These are phyloP conservation scores for Melanopsichium pennsylvanicum DNA, from an alignment of 1,284 basidiomycete species.

Conservation along the genomic window DNA sequence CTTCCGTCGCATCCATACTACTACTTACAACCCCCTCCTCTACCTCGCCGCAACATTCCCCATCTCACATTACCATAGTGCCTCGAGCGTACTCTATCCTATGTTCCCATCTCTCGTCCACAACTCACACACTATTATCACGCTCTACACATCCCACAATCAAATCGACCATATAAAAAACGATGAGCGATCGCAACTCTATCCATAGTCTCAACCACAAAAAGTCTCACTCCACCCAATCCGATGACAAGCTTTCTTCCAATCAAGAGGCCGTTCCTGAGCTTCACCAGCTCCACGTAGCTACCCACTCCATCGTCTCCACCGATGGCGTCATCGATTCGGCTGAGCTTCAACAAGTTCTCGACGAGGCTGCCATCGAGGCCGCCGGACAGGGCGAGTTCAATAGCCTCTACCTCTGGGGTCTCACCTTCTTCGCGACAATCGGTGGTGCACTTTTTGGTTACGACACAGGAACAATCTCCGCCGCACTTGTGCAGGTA, in stretches of 20 bases:
- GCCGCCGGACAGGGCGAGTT: constrained; percentile 42
- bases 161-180: background rate
- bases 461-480: constrained; percentile 46
- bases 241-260: constrained; percentile 18
- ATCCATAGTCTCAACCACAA: constrained; percentile 15
- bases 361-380: constrained; percentile 51
- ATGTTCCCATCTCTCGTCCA: no score
- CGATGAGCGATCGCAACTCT: constrained; percentile 17
- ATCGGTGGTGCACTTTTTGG: constrained; percentile 45
- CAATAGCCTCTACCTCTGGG: constrained; percentile 48
- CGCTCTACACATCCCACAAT: no score
- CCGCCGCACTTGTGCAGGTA: constrained; percentile 33
- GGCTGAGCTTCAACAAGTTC: constrained; percentile 31
- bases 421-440: constrained; percentile 42
- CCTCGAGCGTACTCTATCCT: no score
- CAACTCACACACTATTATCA: no score
- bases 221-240: constrained; percentile 22
- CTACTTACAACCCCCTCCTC: no score
- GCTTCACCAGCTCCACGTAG: constrained; percentile 19
- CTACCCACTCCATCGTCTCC: constrained; percentile 35
- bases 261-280: constrained; percentile 15
- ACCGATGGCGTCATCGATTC: constrained; percentile 43
- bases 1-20: background rate
- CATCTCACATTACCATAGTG: no score
- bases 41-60: no score